Evolutionary conservation across 768 basidiomycete genomes (phyloP).

Genomic region (Rhizopogon salebrosus): DNA sequence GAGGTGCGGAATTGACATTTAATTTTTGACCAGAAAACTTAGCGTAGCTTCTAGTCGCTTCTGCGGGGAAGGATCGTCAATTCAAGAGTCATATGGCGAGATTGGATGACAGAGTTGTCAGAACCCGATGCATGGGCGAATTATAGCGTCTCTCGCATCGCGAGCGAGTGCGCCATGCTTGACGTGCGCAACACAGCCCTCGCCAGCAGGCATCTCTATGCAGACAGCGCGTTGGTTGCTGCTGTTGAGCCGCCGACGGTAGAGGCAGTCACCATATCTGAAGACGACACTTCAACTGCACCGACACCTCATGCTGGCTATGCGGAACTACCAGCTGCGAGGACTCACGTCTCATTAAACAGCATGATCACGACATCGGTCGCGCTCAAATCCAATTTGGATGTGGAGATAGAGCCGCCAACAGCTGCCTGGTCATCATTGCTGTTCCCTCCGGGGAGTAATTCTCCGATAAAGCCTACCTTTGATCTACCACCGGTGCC

Average conservation of each 20-base stretch:
- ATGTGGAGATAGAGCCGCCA: constrained; percentile 54
- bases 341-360: constrained; percentile 52
- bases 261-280: constrained; percentile 5
- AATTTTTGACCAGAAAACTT: constrained; percentile 1
- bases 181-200: constrained; percentile 53
- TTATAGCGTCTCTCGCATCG: constrained; percentile 56
- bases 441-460: constrained; percentile 34
- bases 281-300: constrained; percentile 17
- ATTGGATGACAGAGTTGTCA: constrained; percentile 57
- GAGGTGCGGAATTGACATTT: constrained; percentile 43
- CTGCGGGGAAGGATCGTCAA: constrained; percentile 71
- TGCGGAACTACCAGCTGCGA: constrained; percentile 27
- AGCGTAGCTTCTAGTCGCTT: constrained; percentile 41
- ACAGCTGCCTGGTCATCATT: constrained; percentile 47
- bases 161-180: constrained; percentile 66
- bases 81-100: constrained; percentile 63
- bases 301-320: constrained; percentile 30
- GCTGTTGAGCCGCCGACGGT: constrained; percentile 3
- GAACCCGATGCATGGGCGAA: constrained; percentile 64
- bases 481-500: constrained; percentile 16
- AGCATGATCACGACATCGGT: constrained; percentile 73
- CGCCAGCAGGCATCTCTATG: constrained; percentile 29
- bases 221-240: constrained; percentile 1
- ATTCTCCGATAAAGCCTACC: constrained; percentile 20
- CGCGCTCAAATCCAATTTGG: constrained; percentile 64